Base-by-base conservation (phyloP, 257 asterid genomes). In the Cordia subcordata region DNA sequence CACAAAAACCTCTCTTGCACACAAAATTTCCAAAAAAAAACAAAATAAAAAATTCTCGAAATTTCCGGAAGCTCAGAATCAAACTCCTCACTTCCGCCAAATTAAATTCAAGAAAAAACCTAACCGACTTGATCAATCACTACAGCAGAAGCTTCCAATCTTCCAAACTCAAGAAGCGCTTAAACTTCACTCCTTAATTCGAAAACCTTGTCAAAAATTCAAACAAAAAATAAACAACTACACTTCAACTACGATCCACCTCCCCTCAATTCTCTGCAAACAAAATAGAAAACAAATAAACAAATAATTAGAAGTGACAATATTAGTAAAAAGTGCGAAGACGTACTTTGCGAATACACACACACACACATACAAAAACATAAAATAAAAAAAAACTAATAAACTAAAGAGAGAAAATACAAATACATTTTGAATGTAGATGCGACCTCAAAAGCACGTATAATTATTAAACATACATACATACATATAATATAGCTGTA, bases 1-100 rank as follows among this genome's bases (percentile, higher is more conserved):
- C 35, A 27, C 35, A 27, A 27, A 27, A 27, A 6, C 35, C 35
- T 1, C 35, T 27, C 35, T 27, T 27, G 4, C 3, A 3, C 35
- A 27, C 35, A 27, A 27, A 27, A 1, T 27, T 27, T 27, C 3
- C 35, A 27, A 13, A 11, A 49, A 23, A 49, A 46, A 47, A 53
- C 55, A 54, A 23, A 20, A n/a, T 15, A 46, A 21, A 46, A 14
- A 20, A 19, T 15, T 42, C 55, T 15, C 15, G 1, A 57, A 57
- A 66, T 35, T n/a, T 63, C 77, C 67, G 73, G 82, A 75, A 80
- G 78, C 65, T 65, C 74, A 56, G 13, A 68, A 74, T 68, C 61
- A 22, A 60, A 61, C 2, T 60, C 74, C 50, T 67, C 79, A 74
- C 82, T 72, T 68, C 81, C 80, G 60, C 53, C 4, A 61, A 62